Evolutionary conservation across 345 rosid species (phyloP).

Genomic region (Gossypium australe): DNA sequence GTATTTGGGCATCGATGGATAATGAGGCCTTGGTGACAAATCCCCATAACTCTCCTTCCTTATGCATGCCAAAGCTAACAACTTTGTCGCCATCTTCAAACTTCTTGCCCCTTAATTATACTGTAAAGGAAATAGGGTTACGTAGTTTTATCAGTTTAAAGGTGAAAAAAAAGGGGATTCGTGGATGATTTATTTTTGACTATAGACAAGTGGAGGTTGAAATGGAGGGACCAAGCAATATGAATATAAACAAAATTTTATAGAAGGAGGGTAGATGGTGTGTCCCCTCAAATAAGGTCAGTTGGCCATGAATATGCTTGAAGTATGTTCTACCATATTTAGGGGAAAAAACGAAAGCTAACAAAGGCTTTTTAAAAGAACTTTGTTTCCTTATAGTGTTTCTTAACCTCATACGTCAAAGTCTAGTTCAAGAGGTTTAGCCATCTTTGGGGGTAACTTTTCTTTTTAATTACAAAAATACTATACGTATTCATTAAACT

Average conservation of each 20-base stretch:
- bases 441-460: too few relatives aligned
- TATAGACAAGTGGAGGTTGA: too few relatives aligned
- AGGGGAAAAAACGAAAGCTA: background rate
- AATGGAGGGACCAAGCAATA: background rate
- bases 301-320: background rate
- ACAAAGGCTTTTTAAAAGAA: too few relatives aligned
- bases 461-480: too few relatives aligned
- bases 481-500: too few relatives aligned
- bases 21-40: slow-evolving; percentile 46
- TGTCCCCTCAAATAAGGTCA: background rate
- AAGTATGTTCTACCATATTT: background rate
- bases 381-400: too few relatives aligned
- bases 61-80: slow-evolving; percentile 58
- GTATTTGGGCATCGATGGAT: slow-evolving; percentile 65
- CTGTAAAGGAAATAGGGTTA: background rate
- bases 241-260: background rate
- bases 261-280: background rate
- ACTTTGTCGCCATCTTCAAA: slow-evolving; percentile 58
- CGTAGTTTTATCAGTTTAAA: background rate
- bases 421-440: too few relatives aligned
- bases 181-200: too few relatives aligned
- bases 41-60: slow-evolving; percentile 42
- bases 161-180: background rate
- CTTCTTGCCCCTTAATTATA: background rate
- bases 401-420: too few relatives aligned